These are phyloP conservation scores for Coemansia sp. DNA, from an alignment of 192 early-diverging fungal genomes.

Conservation along the genomic window DNA sequence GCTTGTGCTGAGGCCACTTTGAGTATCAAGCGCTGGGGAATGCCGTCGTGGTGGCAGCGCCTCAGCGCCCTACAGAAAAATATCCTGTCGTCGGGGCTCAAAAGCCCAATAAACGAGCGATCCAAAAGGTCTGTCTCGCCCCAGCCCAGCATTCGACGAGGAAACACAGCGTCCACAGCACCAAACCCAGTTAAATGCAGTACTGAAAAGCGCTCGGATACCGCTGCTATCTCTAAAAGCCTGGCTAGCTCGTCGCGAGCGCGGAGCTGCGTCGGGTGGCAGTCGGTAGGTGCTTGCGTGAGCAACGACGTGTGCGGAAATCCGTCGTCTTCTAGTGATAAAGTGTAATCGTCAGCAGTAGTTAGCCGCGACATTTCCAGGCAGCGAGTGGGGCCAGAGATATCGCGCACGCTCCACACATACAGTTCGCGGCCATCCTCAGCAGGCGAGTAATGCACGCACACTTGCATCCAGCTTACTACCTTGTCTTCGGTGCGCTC, in stretches of 20 bases:
- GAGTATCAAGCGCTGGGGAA: constrained; percentile 46
- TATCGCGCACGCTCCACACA: constrained; percentile 50
- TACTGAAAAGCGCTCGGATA: constrained; percentile 38
- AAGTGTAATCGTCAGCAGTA: constrained; percentile 25
- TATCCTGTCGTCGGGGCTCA: constrained; percentile 40
- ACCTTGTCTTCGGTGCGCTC: constrained; percentile 35
- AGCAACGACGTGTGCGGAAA: constrained; percentile 45
- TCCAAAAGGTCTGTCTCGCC: constrained; percentile 38
- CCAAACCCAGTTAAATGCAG: constrained; percentile 52
- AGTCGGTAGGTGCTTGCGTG: constrained; percentile 25
- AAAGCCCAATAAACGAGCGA: constrained; percentile 47
- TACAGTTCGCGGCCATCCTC: constrained; percentile 23
- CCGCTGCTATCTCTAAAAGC: constrained; percentile 28
- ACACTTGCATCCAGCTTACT: constrained; percentile 48
- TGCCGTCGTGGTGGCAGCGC: constrained; percentile 44
- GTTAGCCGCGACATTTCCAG: constrained; percentile 29
- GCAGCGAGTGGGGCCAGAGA: constrained; percentile 40
- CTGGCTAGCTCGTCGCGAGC: constrained; percentile 24
- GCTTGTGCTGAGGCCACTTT: constrained; percentile 22
- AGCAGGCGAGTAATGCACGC: constrained; percentile 30
- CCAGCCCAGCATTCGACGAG: constrained; percentile 49
- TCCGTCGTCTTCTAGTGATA: constrained; percentile 53
- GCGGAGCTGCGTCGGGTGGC: constrained; percentile 11
- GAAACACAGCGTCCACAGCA: constrained; percentile 50
- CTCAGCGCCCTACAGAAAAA: constrained; percentile 49